Base-by-base conservation (phyloP, 2,329 filamentous ascomycete genomes). In the Fusarium sp. region DNA sequence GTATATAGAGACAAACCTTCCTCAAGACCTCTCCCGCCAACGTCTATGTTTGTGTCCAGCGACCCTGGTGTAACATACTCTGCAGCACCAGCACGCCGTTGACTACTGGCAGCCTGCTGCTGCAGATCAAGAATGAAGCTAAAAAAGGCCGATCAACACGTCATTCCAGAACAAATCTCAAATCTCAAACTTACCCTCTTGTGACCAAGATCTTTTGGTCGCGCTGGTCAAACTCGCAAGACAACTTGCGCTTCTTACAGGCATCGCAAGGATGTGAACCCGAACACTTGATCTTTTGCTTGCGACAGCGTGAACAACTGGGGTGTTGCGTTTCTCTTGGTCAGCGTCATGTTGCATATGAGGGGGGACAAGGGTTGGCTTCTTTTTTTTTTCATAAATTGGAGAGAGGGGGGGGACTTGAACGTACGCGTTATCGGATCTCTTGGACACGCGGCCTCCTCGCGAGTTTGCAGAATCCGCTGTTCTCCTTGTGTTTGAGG, bases 161-260 rank as follows among this genome's bases (percentile, higher is more conserved):
- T 38, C 61, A 62, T 40, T 53, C 6, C 11, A 36, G 72, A 67
- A 16, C 53, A 49, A 8, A 70, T 29, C 27, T 29, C 29, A 36
- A 23, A 33, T 1, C 5, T 16, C 6, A 57, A 40, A 68, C n/a
- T 75, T 68, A 83, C 83, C 81, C 81, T 75, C 78, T 77, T 13
- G 83, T 83, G 4, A 86, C 83, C 4, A 85, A 72, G 13, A 85
- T 77, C 65, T 84, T 85, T 54, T 84, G 81, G 36, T 83, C 80
- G n/a, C 79, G 77, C 38, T 83, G 81, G 42, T 78, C 77, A 69
- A 79, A 79, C 25, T 78, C 72, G 58, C 77, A 79, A 0, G 74
- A 68, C 4, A 78, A 58, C 36, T 76, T 76, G 27, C 77, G 77
- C 58, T 77, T 77, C 27, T 73, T 75, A 53, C 77, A 79, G 6